Conservation (phyloP, 202 grass and related monocot species). For the Zizania palustris region DNA sequence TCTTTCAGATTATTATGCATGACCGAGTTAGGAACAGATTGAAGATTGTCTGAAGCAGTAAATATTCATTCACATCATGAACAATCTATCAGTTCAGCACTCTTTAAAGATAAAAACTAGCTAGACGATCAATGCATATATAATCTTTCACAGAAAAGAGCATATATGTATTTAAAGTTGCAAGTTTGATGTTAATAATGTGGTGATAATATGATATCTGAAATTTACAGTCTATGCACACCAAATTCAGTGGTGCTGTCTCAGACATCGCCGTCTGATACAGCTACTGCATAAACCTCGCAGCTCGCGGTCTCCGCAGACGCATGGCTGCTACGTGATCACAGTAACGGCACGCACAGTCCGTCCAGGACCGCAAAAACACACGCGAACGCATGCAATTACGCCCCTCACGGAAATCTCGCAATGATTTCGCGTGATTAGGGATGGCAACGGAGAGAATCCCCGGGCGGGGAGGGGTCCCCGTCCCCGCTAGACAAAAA, state of each 20-base stretch:
- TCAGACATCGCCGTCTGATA: background rate
- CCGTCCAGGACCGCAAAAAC: background rate
- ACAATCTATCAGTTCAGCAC: constrained; percentile 5
- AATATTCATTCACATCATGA: background rate
- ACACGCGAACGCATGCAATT: background rate
- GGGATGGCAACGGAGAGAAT: no score
- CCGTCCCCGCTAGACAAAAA: no score
- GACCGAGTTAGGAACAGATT: background rate
- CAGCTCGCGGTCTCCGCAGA: background rate
- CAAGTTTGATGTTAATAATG: background rate
- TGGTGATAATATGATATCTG: background rate
- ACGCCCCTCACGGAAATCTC: background rate
- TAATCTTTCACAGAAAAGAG: background rate
- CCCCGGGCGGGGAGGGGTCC: no score
- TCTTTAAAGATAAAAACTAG: background rate
- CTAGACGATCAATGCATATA: background rate
- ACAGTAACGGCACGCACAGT: background rate
- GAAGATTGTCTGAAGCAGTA: constrained; percentile 1
- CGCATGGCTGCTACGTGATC: background rate
- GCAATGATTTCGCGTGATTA: constrained; percentile 37
- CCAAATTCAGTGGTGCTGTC: background rate
- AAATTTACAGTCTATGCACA: background rate
- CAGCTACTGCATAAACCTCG: background rate
- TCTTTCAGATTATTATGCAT: background rate
- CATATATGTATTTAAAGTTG: background rate